Evolutionary conservation across 163 green algal species (phyloP), one percentile per base, ranked within the genome.

Genomic region (Scenedesmus sp.): DNA sequence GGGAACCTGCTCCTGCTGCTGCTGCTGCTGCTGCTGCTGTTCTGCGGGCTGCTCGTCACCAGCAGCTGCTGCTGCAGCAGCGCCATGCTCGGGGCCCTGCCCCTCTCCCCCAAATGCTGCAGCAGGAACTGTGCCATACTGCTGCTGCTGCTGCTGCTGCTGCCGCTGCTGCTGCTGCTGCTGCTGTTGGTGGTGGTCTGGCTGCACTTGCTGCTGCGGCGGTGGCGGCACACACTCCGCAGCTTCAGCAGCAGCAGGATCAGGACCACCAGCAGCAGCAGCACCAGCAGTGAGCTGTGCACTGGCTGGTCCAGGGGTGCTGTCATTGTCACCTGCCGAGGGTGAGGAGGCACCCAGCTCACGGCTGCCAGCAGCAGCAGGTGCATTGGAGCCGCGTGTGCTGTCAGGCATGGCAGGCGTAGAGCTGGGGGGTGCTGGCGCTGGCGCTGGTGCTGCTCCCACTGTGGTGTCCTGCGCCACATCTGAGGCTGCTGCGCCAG

Each of bases 401-500:
- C 13, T 52, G 87, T 56, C 56, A 56, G 74, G n/a, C 1, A n/a
- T 26, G 7, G 2, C 62, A 26, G 59, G 26, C 0, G 34, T 18
- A 56, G 79, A 13, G 26, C 4, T 15, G 23, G 13, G 12, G 8
- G 56, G 7, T 59, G 56, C n/a, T 8, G 16, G 9, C 57, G 59
- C 84, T 77, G 59, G 1, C 82, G 59, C 59, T 89, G 59, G 23
- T 89, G 59, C 84, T 82, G n/a, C 59, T 59, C 34, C 57, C 5
- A 82, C 85, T 23, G 64, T 90, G 52, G 64, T 82, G 26, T 83
- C 85, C 54, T 90, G 85, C 16, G 85, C 52, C 52, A 74, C 23
- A 23, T 89, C 84, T 89, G 84, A 89, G 4, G 62, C 59, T 34
- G 86, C 86, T 34, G 86, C 86, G 54, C 70, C 86, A 12, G 86